Percentiles rank a stretch among this genome's conserved stretches.
Conservation (phyloP, 768 basidiomycete genomes). For the Kwoniella sp. region DNA sequence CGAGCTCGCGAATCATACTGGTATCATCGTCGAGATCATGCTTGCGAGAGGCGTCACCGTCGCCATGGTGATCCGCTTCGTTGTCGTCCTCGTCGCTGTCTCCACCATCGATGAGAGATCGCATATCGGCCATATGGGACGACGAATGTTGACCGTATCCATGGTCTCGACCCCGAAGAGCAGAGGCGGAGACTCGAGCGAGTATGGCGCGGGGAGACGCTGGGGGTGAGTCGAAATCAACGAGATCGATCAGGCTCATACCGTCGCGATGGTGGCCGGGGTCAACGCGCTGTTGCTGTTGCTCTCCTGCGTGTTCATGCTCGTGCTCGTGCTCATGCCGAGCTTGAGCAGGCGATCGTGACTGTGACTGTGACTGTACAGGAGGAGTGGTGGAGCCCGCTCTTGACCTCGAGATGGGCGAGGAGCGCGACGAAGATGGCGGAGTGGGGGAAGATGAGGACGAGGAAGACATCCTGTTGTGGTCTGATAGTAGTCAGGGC, state of each 20-base stretch:
- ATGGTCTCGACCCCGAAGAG: too few relatives aligned
- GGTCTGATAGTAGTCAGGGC: not conserved
- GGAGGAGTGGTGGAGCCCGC: not conserved
- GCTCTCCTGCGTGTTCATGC: too few relatives aligned
- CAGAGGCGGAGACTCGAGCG: not conserved
- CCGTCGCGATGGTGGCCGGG: too few relatives aligned
- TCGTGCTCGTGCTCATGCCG: too few relatives aligned
- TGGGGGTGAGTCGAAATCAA: conserved; percentile 11
- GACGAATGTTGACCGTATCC: too few relatives aligned
- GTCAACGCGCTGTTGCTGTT: too few relatives aligned
- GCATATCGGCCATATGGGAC: not conserved
- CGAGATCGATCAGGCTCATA: not conserved
- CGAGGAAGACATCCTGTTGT: not conserved
- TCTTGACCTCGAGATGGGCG: not conserved
- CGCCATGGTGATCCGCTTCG: not conserved
- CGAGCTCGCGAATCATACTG: too few relatives aligned
- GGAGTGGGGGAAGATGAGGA: not conserved
- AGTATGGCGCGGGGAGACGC: not conserved
- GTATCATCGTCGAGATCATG: too few relatives aligned
- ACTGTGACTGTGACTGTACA: not conserved
- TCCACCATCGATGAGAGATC: not conserved
- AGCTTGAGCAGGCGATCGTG: too few relatives aligned
- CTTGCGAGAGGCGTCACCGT: not conserved
- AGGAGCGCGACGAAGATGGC: not conserved
- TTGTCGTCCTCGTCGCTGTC: not conserved